Evolutionary conservation across 352 stramenopile species (phyloP).

Genomic region (Phytophthora pisi): DNA sequence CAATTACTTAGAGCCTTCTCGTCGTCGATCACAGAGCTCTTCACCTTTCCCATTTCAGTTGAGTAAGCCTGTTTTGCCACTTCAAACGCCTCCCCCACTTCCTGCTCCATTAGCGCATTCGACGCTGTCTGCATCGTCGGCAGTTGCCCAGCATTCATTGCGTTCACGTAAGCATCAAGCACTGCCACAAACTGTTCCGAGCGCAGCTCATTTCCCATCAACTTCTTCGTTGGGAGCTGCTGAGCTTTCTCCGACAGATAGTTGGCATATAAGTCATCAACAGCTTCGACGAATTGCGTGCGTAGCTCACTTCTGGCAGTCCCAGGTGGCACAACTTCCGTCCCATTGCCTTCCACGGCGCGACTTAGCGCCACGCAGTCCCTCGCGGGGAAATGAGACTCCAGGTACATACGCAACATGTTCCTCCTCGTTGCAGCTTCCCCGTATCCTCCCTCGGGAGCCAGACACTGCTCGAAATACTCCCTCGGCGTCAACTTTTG

Average conservation of each 20-base stretch:
- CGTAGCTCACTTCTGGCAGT: slow-evolving; percentile 45
- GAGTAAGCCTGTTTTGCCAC: slow-evolving; percentile 36
- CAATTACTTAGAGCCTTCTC: slow-evolving; percentile 8
- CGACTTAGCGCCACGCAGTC: slow-evolving; percentile 60
- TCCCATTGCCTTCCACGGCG: slow-evolving; percentile 42
- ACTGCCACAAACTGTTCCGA: slow-evolving; percentile 47
- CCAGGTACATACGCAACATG: slow-evolving; percentile 63
- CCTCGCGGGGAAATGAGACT: slow-evolving; percentile 47
- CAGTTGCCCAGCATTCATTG: slow-evolving; percentile 45
- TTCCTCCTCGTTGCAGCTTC: slow-evolving; percentile 60
- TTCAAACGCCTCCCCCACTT: slow-evolving; percentile 40
- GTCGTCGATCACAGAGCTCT: neutral
- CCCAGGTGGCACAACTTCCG: slow-evolving; percentile 13
- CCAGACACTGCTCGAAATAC: slow-evolving; percentile 58
- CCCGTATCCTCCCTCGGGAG: slow-evolving; percentile 60
- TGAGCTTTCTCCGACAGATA: slow-evolving; percentile 47
- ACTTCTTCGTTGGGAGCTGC: slow-evolving; percentile 46
- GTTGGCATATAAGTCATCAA: slow-evolving; percentile 52
- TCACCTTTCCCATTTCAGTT: slow-evolving; percentile 13
- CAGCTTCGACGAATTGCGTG: slow-evolving; percentile 56
- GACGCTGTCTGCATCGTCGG: slow-evolving; percentile 54
- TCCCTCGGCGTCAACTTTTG: slow-evolving; percentile 51
- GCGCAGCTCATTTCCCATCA: slow-evolving; percentile 47
- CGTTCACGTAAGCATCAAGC: slow-evolving; percentile 48
- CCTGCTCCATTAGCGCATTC: slow-evolving; percentile 48